Percentiles rank a stretch among this genome's conserved stretches.
Conservation (phyloP, 495 filamentous ascomycete genomes). For the Podospora conica region DNA sequence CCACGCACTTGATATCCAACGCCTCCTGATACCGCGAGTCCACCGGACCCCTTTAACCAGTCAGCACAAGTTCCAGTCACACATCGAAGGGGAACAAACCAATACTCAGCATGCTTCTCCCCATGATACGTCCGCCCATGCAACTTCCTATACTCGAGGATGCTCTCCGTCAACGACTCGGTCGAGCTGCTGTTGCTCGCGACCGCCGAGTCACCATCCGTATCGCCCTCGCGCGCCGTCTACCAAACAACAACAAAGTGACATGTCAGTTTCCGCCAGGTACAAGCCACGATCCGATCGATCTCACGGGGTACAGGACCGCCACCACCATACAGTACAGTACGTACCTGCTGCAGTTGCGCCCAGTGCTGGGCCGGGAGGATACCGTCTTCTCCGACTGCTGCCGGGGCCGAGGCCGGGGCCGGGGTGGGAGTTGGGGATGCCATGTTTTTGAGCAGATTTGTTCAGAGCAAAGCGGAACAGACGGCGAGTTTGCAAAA, state of each 20-base stretch:
- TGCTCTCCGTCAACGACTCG: conserved; percentile 39
- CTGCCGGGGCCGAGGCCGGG: neutral
- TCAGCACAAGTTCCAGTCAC: neutral
- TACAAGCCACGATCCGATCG: too few species aligned
- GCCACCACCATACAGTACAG: neutral
- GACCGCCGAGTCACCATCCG: neutral
- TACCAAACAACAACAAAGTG: neutral
- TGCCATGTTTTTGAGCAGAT: neutral
- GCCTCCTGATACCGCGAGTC: neutral
- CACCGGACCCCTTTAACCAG: neutral
- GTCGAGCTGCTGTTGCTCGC: conserved; percentile 19
- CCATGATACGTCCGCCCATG: conserved; percentile 25
- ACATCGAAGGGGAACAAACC: neutral
- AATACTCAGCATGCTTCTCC: neutral
- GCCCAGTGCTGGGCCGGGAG: conserved; percentile 3
- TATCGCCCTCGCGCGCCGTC: neutral
- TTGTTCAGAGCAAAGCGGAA: neutral
- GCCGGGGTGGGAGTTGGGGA: neutral
- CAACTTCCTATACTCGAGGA: conserved; percentile 37
- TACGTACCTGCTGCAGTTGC: neutral
- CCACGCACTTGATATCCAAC: neutral
- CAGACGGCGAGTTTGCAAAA: neutral
- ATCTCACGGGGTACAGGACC: neutral
- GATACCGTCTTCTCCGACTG: neutral
- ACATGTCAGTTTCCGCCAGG: neutral